Evolutionary conservation across 192 early-diverging fungal species (phyloP), one percentile per base, ranked within the genome.

Genomic region (Lunasporangiospora selenospora): DNA sequence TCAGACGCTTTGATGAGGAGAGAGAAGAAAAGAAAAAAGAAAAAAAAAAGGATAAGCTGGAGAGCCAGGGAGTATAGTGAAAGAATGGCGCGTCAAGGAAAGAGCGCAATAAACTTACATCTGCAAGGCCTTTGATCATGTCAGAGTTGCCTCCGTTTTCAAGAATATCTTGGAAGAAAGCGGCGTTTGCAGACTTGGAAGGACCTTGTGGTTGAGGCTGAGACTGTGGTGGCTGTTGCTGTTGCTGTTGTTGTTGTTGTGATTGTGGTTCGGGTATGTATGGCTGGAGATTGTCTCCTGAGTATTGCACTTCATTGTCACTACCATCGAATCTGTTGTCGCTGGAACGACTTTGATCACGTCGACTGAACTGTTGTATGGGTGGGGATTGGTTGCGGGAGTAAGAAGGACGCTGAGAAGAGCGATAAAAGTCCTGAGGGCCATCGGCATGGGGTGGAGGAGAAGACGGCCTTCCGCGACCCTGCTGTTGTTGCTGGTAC

Each of bases 71-170:
- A 7, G 7, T 7, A 38, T 38, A 38, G 15, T 10, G 15, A 38
- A 38, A 38, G 15, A 38, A 38, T 10, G 37, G 15, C 37, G 37
- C 15, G 37, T 15, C n/a, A n/a, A n/a, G n/a, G n/a, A n/a, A n/a
- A n/a, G n/a, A n/a, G n/a, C n/a, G n/a, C n/a, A n/a, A n/a, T n/a
- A 31, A 34, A 54, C 62, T 54, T 47, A 64, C 62, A 18, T 64
- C 62, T 2, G 62, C 62, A 27, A 64, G 36, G 24, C 62, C 52
- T 33, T 23, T 34, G 31, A 42, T 45, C 8, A 50, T 40, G 6
- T 64, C 62, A 18, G 54, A 52, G 11, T 55, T 64, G n/a, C n/a
- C n/a, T n/a, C n/a, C n/a, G n/a, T n/a, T n/a, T n/a, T 64, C 62
- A 37, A 54, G 54, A 0, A 52, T 54, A 50, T 64, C 43, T 6